Evolutionary conservation across 305 asterid genomes (phyloP).

Genomic region (Rubia peregrina): DNA sequence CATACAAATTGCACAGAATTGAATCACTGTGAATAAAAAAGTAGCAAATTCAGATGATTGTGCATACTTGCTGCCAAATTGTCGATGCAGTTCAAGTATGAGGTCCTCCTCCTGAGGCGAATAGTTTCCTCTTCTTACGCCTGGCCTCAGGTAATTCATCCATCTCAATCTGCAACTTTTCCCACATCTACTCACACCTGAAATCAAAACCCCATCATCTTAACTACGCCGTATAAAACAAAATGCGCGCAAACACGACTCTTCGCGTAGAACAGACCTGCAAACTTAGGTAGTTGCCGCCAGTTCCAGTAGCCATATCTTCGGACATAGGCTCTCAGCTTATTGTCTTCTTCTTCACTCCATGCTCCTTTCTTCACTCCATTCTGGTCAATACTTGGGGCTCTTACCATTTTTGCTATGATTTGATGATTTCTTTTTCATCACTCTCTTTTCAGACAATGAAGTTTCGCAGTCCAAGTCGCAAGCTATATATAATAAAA

Average conservation of each 20-base stretch:
- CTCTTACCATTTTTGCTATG: not conserved
- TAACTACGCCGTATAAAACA: not conserved
- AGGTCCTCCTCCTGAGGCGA: not conserved
- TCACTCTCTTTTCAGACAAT: not conserved
- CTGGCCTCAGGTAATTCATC: not conserved
- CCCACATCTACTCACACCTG: not conserved
- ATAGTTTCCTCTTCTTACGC: not conserved
- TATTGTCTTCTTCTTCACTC: not conserved
- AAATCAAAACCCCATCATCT: not conserved
- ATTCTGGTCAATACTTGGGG: not conserved
- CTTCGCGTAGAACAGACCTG: no score
- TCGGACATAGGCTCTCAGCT: not conserved
- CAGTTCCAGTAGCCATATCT: not conserved
- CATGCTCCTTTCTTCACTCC: not conserved
- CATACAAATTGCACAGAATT: not conserved
- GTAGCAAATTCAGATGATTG: not conserved
- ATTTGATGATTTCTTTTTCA: not conserved
- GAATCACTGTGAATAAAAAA: no score
- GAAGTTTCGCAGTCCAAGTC: not conserved
- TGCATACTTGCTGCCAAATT: not conserved
- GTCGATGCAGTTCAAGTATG: not conserved
- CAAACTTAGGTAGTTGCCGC: not conserved
- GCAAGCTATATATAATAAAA: no score
- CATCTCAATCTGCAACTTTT: slow-evolving; percentile 1
- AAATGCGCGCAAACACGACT: no score